A percentile compares a stretch with the other conserved stretches of the same genome.
These are phyloP conservation scores for Tulasnella sp. DNA, from an alignment of 768 basidiomycete species.

Conservation along the genomic window DNA sequence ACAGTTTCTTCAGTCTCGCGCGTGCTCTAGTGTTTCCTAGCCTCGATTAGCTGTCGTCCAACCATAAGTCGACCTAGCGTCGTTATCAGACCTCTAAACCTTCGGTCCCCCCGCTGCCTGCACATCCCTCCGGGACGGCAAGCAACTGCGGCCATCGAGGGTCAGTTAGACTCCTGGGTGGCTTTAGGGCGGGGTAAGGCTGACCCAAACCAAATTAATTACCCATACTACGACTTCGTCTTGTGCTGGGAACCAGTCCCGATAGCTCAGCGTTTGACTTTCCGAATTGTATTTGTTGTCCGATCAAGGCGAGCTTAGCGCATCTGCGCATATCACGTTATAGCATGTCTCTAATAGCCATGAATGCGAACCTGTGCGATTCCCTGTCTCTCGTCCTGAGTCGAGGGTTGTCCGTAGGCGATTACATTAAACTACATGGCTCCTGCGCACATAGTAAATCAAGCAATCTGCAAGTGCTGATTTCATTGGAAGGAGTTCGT, in stretches of 20 bases:
- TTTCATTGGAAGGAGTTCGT: no score
- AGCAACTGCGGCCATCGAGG: slow-evolving; percentile 11
- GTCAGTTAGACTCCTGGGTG: not conserved
- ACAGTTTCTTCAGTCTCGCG: not conserved
- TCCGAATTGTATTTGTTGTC: not conserved
- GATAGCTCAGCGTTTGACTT: not conserved
- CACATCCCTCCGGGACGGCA: not conserved
- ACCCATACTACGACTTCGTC: not conserved
- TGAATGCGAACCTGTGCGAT: not conserved
- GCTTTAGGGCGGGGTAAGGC: slow-evolving; percentile 7
- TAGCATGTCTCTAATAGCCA: not conserved
- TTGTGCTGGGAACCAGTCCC: not conserved
- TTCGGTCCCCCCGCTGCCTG: not conserved
- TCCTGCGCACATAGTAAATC: no score
- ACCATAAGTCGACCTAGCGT: not conserved
- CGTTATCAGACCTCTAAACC: not conserved
- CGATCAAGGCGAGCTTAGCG: no score
- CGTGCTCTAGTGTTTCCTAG: not conserved
- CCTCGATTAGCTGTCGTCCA: not conserved
- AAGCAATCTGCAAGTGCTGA: no score
- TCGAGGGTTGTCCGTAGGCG: not conserved
- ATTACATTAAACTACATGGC: no score
- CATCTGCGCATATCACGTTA: not conserved
- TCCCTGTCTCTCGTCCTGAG: not conserved
- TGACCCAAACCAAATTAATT: not conserved